Evolutionary conservation across 495 filamentous ascomycete genomes (phyloP).

Genomic region (Lichina pygmaea): DNA sequence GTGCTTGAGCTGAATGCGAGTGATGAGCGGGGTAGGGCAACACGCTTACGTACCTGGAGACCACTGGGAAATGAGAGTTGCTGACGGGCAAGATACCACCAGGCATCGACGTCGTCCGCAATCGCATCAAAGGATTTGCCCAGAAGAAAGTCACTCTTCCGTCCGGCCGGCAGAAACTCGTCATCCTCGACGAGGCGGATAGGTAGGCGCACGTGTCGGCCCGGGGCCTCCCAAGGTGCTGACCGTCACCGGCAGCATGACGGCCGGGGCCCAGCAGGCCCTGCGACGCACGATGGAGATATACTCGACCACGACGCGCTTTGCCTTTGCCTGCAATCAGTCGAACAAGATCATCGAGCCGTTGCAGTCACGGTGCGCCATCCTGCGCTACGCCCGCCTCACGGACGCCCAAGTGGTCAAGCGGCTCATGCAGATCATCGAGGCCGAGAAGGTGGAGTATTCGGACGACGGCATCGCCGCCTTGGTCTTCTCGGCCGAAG

Average conservation of each 20-base stretch:
- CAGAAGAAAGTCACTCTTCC: slow-evolving; percentile 98
- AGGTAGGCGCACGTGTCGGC: background rate
- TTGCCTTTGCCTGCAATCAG: slow-evolving; percentile 96
- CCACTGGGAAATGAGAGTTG: background rate
- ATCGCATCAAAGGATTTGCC: slow-evolving; percentile 93
- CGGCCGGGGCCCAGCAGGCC: slow-evolving; percentile 83
- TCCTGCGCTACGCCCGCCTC: slow-evolving; percentile 77
- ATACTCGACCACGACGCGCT: slow-evolving; percentile 84
- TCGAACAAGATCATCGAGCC: slow-evolving; percentile 99
- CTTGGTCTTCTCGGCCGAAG: slow-evolving; percentile 87
- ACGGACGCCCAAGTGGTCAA: slow-evolving; percentile 83
- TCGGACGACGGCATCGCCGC: slow-evolving; percentile 88
- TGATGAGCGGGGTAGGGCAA: slow-evolving; percentile 53
- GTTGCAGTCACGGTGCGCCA: slow-evolving; percentile 84
- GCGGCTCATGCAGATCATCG: slow-evolving; percentile 70
- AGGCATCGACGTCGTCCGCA: slow-evolving; percentile 96
- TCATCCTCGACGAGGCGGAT: slow-evolving; percentile 95
- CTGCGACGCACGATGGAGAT: slow-evolving; percentile 97
- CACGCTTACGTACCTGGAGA: background rate
- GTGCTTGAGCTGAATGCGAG: slow-evolving; percentile 89
- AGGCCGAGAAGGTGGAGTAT: slow-evolving; percentile 49
- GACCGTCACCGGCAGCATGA: slow-evolving; percentile 35
- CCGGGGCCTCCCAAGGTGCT: background rate
- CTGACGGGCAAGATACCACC: background rate
- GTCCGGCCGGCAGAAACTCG: slow-evolving; percentile 70